These are phyloP conservation scores for Saccharomycopsis olivae DNA, from an alignment of 805 yeast species.

Conservation along the genomic window DNA sequence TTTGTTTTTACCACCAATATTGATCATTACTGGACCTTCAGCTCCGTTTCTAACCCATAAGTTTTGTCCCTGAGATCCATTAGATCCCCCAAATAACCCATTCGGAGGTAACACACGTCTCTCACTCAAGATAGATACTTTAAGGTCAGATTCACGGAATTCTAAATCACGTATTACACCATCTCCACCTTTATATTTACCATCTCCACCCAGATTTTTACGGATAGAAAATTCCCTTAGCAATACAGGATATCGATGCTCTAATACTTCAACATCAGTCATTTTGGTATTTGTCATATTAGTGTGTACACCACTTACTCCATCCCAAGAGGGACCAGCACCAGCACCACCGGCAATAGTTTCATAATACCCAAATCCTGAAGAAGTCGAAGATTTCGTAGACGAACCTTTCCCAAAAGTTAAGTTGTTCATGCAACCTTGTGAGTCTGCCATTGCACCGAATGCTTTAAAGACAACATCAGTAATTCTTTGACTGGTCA, in stretches of 20 bases:
- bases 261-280: slow-evolving; percentile 85
- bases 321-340: slow-evolving; percentile 80
- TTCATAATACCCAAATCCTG: slow-evolving; percentile 85
- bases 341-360: slow-evolving; percentile 96
- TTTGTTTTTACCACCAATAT: slow-evolving; percentile 65
- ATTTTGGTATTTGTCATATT: slow-evolving; percentile 92
- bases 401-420: slow-evolving; percentile 74
- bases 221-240: slow-evolving; percentile 64
- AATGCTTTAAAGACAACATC: slow-evolving; percentile 85
- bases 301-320: slow-evolving; percentile 83
- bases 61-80: slow-evolving; percentile 66
- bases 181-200: slow-evolving; percentile 66
- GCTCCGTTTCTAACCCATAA: slow-evolving; percentile 32
- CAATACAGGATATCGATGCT: slow-evolving; percentile 78
- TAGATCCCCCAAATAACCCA: slow-evolving; percentile 75
- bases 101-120: slow-evolving; percentile 78
- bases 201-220: slow-evolving; percentile 69
- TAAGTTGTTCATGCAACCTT: slow-evolving; percentile 90
- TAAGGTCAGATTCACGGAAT: slow-evolving; percentile 58
- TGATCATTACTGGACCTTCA: slow-evolving; percentile 26
- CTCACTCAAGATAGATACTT: slow-evolving; percentile 76
- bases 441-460: slow-evolving; percentile 86
- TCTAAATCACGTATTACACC: slow-evolving; percentile 83
- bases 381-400: slow-evolving; percentile 37
- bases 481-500: slow-evolving; percentile 88